These are phyloP conservation scores for bread wheat (Triticum aestivum) DNA, from an alignment of 176 grass and related monocot species.

Conservation along the genomic window DNA sequence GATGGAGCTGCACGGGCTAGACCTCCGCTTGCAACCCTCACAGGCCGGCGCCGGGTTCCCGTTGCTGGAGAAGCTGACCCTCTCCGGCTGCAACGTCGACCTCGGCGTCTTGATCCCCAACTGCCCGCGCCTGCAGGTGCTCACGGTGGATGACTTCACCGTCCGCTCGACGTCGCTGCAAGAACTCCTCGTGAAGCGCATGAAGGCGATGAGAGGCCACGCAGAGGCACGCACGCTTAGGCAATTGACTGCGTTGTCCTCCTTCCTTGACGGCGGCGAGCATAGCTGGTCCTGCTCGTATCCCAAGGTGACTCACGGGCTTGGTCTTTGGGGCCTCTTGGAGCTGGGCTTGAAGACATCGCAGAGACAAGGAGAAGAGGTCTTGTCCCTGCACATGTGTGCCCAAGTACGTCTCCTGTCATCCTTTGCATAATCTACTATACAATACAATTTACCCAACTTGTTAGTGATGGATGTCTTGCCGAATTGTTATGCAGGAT, in stretches of 20 bases:
- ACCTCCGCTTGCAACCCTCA: neutral
- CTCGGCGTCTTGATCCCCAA: neutral
- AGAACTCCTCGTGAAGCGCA: neutral
- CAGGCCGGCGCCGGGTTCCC: neutral
- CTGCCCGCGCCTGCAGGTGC: neutral
- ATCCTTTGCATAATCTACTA: too few relatives aligned
- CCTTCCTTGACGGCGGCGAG: neutral
- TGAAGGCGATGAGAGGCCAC: too few relatives aligned
- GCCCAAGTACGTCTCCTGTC: neutral
- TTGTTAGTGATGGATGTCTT: neutral
- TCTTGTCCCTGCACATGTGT: neutral
- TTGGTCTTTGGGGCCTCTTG: neutral
- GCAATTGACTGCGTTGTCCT: neutral
- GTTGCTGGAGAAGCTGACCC: neutral
- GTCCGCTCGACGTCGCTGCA: neutral
- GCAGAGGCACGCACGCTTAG: neutral
- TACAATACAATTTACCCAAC: neutral
- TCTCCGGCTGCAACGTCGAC: neutral
- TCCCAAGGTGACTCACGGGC: neutral
- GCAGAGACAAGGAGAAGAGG: neutral
- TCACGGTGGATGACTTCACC: neutral
- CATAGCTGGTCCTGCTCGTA: neutral
- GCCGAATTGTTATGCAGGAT: neutral
- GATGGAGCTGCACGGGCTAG: neutral
- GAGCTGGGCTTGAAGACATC: neutral